These are phyloP conservation scores for Crataegus laevigata DNA, from an alignment of 306 rosid species.

Conservation along the genomic window DNA sequence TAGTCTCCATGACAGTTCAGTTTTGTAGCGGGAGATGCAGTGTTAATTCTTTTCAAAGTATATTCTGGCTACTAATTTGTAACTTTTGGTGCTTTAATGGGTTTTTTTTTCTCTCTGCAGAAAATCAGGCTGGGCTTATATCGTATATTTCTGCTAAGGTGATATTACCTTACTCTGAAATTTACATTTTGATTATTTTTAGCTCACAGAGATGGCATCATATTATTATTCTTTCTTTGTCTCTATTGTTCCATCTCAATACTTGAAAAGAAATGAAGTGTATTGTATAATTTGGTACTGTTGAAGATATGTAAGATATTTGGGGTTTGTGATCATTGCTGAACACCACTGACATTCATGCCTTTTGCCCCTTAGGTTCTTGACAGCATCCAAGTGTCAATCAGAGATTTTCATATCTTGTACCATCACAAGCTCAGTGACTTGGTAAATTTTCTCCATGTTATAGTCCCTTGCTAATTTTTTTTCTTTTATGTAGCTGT, in stretches of 20 bases:
- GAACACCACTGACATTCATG: conserved; percentile 6
- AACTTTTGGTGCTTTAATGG: conserved; percentile 1
- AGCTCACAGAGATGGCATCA: not conserved
- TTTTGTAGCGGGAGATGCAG: not conserved
- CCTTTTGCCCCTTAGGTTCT: conserved; percentile 40
- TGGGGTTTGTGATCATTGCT: not conserved
- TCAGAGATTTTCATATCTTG: conserved; percentile 64
- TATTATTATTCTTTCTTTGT: not conserved
- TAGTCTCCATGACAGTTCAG: not conserved
- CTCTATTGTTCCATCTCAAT: not conserved
- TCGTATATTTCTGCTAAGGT: conserved; percentile 86
- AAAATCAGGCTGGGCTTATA: conserved; percentile 71
- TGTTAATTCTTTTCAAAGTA: not conserved
- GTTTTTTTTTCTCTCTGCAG: conserved; percentile 34
- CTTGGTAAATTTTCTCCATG: conserved; percentile 34
- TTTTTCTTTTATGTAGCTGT: not conserved
- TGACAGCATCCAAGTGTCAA: conserved; percentile 89
- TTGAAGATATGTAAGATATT: not conserved
- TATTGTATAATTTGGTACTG: not conserved
- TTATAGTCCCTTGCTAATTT: not conserved
- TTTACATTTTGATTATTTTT: not conserved
- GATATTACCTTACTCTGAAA: conserved; percentile 12
- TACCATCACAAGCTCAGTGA: conserved; percentile 48
- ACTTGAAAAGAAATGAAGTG: not conserved
- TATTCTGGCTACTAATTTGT: not conserved